These are phyloP conservation scores for Trichoderma sp. DNA, from an alignment of 2,329 filamentous ascomycete species.

Conservation along the genomic window DNA sequence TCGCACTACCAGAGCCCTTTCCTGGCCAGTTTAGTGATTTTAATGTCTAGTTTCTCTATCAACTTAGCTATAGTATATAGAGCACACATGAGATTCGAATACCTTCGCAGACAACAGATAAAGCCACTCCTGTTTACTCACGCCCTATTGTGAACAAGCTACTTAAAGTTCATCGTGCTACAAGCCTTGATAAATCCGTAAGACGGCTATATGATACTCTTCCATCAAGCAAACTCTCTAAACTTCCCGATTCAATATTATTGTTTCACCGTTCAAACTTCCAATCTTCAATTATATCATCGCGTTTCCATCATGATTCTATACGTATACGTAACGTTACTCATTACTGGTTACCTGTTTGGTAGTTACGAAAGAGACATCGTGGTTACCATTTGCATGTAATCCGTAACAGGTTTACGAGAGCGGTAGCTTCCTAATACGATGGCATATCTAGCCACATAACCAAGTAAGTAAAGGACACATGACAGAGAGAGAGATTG, in stretches of 20 bases:
- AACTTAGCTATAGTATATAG: neutral
- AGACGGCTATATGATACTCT: too few relatives aligned
- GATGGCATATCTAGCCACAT: neutral
- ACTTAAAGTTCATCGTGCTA: neutral
- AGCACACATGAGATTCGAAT: too few relatives aligned
- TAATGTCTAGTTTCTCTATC: neutral
- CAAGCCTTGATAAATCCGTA: too few relatives aligned
- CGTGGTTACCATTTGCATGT: neutral
- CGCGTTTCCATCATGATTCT: neutral
- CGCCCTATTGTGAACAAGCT: neutral
- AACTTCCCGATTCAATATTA: too few relatives aligned
- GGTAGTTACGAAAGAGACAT: neutral
- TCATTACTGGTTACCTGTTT: neutral
- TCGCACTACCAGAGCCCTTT: neutral
- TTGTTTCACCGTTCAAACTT: neutral
- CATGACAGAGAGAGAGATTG: neutral
- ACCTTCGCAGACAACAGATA: neutral
- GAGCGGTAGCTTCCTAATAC: neutral
- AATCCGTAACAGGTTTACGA: neutral
- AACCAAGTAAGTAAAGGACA: neutral
- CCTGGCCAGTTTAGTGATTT: neutral
- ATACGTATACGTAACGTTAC: neutral
- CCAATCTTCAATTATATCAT: neutral
- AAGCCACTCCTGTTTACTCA: neutral
- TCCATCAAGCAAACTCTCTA: too few relatives aligned